Conservation (phyloP, 176 grass and related monocot species). For the Oryza punctata region DNA sequence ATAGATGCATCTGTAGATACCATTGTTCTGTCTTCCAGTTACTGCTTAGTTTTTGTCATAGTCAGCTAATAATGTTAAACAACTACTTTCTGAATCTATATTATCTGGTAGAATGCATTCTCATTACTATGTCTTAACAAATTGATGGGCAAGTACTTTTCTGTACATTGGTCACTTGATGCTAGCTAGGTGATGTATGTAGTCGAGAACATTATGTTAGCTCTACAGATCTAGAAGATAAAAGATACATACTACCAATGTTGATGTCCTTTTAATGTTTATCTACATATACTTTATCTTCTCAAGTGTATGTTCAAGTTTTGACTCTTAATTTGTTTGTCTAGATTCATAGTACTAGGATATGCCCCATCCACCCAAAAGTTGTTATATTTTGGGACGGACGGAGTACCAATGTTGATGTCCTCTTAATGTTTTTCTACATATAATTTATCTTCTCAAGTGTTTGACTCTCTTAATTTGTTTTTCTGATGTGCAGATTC, state of each 20-base stretch:
- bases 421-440: not conserved
- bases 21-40: not conserved
- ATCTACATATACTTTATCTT: not conserved
- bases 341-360: no score
- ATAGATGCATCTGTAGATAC: not conserved
- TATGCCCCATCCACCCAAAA: no score
- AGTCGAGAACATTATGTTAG: not conserved
- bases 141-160: not conserved
- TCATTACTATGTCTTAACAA: not conserved
- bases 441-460: not conserved
- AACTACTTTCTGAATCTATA: not conserved
- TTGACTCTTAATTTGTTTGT: not conserved
- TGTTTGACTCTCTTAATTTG: not conserved
- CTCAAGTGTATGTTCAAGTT: not conserved
- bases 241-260: not conserved
- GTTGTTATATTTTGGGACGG: no score
- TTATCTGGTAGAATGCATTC: not conserved
- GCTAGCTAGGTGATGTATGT: not conserved
- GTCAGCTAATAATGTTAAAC: not conserved
- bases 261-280: not conserved
- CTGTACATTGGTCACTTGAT: not conserved
- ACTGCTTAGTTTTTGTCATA: not conserved
- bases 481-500: constrained; percentile 52
- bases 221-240: not conserved
- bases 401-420: not conserved